Evolutionary conservation across 225 moss, liverwort and hornwort genomes (phyloP).

Genomic region (Anthoceros angustus): DNA sequence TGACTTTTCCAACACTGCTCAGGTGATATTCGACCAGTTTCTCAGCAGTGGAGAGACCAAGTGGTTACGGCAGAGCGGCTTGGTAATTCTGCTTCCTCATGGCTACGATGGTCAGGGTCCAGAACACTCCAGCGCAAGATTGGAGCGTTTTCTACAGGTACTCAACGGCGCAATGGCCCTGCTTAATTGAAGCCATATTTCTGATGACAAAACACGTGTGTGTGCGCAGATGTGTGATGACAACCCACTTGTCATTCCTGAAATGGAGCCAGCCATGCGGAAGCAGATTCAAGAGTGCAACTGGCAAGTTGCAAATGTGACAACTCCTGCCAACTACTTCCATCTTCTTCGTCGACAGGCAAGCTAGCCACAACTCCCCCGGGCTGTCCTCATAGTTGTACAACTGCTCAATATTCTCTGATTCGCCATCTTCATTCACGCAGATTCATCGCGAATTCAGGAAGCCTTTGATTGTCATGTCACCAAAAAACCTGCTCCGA

Average conservation of each 20-base stretch:
- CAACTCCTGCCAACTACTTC: conserved; percentile 96
- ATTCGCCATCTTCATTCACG: neutral
- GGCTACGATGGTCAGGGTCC: conserved; percentile 99
- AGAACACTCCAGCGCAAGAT: conserved; percentile 86
- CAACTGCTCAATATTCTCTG: neutral
- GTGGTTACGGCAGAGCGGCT: conserved; percentile 86
- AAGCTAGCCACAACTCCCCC: conserved; percentile 5
- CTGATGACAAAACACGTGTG: neutral
- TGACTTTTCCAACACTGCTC: conserved; percentile 88
- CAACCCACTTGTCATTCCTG: conserved; percentile 57
- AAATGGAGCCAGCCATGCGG: conserved; percentile 84
- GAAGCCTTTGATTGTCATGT: conserved; percentile 79
- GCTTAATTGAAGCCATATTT: neutral
- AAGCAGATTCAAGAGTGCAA: conserved; percentile 96
- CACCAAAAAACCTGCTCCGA: conserved; percentile 75
- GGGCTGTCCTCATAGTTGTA: conserved; percentile 8
- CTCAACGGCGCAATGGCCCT: neutral
- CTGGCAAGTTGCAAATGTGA: conserved; percentile 95
- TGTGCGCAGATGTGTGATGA: conserved; percentile 83
- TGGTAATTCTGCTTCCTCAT: conserved; percentile 82
- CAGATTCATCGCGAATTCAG: conserved; percentile 83
- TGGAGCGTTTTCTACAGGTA: conserved; percentile 93
- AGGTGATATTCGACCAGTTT: conserved; percentile 95
- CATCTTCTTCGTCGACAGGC: conserved; percentile 96
- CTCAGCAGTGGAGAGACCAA: conserved; percentile 93